Evolutionary conservation across 495 filamentous ascomycete species (phyloP).

Genomic region (Hypoxylon subgilvum): DNA sequence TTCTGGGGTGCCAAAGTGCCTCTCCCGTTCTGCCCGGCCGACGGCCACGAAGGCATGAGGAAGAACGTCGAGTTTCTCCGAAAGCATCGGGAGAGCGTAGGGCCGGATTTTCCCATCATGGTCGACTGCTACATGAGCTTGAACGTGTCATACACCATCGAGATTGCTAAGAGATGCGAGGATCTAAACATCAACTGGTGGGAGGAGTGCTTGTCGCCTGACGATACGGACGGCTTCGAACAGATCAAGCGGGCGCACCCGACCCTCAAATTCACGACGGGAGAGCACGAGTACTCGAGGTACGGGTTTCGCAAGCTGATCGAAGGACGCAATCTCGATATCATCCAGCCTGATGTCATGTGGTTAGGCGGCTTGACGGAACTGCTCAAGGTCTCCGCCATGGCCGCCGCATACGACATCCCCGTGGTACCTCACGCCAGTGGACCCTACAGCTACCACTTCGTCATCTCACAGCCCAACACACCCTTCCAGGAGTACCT

Average conservation of each 20-base stretch:
- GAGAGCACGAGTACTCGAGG: constrained; percentile 90
- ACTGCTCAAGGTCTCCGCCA: constrained; percentile 83
- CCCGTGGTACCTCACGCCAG: constrained; percentile 93
- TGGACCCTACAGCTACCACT: constrained; percentile 93
- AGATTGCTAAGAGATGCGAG: constrained; percentile 79
- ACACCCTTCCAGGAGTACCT: constrained; percentile 94
- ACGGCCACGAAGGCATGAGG: constrained; percentile 76
- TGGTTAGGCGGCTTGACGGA: constrained; percentile 94
- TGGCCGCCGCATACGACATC: constrained; percentile 90
- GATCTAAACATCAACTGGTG: constrained; percentile 93
- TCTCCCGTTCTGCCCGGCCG: constrained; percentile 84
- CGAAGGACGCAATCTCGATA: constrained; percentile 88
- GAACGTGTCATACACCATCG: constrained; percentile 89
- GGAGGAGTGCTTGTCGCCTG: constrained; percentile 89
- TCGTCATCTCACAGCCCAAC: constrained; percentile 87
- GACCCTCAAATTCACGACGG: constrained; percentile 90
- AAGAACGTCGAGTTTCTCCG: constrained; percentile 90
- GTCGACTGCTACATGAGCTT: constrained; percentile 97
- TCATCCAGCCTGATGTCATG: constrained; percentile 95
- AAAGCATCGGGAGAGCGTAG: constrained; percentile 81
- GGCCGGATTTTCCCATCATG: constrained; percentile 88
- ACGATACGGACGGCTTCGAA: constrained; percentile 88
- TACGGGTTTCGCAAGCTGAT: constrained; percentile 94
- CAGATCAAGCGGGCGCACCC: constrained; percentile 88
- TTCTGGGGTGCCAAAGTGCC: constrained; percentile 91